Evolutionary conservation across 768 basidiomycete genomes (phyloP).

Genomic region (Hysterangium stoloniferum): DNA sequence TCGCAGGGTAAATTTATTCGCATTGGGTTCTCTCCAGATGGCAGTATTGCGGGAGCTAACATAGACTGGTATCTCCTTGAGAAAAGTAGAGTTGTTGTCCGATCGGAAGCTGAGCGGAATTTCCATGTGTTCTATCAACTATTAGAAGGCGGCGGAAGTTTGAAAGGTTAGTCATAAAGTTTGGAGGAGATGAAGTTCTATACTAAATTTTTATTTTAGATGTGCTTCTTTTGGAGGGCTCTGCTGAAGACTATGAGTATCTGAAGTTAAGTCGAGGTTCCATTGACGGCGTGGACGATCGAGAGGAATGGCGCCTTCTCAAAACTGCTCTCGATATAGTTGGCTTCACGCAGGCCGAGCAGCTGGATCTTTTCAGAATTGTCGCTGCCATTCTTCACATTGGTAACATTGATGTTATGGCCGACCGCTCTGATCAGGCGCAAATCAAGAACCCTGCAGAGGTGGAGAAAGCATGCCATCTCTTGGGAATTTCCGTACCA

Average conservation of each 20-base stretch:
- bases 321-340: slow-evolving; percentile 83
- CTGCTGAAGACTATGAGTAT: slow-evolving; percentile 79
- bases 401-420: slow-evolving; percentile 81
- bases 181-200: not conserved
- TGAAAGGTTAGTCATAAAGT: slow-evolving; percentile 51
- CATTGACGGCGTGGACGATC: slow-evolving; percentile 94
- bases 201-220: slow-evolving; percentile 35
- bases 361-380: slow-evolving; percentile 88
- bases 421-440: slow-evolving; percentile 78
- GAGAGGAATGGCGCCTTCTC: slow-evolving; percentile 77
- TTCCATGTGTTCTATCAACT: slow-evolving; percentile 99
- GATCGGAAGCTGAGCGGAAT: slow-evolving; percentile 82
- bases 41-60: slow-evolving; percentile 94
- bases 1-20: slow-evolving; percentile 82
- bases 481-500: slow-evolving; percentile 78
- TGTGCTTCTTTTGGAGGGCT: slow-evolving; percentile 63
- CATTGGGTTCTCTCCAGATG: slow-evolving; percentile 87
- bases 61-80: slow-evolving; percentile 99
- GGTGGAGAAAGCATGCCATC: slow-evolving; percentile 73
- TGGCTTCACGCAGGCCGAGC: slow-evolving; percentile 79
- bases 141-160: slow-evolving; percentile 60
- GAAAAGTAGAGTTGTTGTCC: slow-evolving; percentile 88
- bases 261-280: slow-evolving; percentile 83
- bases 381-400: slow-evolving; percentile 92
- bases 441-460: slow-evolving; percentile 29